Percentiles rank a stretch among this genome's conserved stretches.
phyloP scores from a whole-genome alignment of 148 eudicot species.

The Diospyros kaki region DNA sequence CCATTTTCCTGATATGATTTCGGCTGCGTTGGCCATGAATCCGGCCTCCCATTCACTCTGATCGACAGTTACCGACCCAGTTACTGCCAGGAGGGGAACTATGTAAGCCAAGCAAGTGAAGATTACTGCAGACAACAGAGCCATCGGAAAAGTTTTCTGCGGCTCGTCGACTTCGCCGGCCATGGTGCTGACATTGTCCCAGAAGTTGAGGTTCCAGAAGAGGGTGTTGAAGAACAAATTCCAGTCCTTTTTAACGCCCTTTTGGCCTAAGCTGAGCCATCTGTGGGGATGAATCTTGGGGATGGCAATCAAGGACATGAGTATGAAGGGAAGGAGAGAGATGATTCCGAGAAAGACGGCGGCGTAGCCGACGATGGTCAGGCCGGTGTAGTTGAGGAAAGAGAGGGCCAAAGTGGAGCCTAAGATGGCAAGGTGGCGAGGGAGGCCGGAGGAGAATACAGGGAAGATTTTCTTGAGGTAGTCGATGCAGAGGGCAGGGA shows the following conservation, averaged over 20 bases:
- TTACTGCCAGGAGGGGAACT: slow-evolving; percentile 36
- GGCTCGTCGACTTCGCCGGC: slow-evolving; percentile 43
- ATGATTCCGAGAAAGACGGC: slow-evolving; percentile 24
- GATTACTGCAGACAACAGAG: slow-evolving; percentile 23
- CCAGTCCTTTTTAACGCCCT: slow-evolving; percentile 34
- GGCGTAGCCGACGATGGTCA: slow-evolving; percentile 29
- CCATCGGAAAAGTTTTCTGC: slow-evolving; percentile 24
- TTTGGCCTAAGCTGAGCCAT: slow-evolving; percentile 29
- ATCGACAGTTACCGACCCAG: slow-evolving; percentile 25
- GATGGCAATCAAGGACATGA: slow-evolving; percentile 33
- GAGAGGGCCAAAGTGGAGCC: slow-evolving; percentile 19
- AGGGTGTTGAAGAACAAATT: slow-evolving; percentile 31
- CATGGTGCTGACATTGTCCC: slow-evolving; percentile 41
- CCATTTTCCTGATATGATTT: slow-evolving; percentile 32
- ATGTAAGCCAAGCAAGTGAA: slow-evolving; percentile 35
- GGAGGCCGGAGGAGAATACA: slow-evolving; percentile 25
- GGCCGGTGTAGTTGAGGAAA: slow-evolving; percentile 28
- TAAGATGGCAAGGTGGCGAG: slow-evolving; percentile 17
- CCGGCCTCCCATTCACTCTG: slow-evolving; percentile 31
- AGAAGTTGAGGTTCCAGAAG: slow-evolving; percentile 40
- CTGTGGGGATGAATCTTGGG: slow-evolving; percentile 27
- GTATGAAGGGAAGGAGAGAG: slow-evolving; percentile 25
- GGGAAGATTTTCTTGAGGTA: slow-evolving; percentile 30
- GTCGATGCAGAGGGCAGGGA: slow-evolving; percentile 27
- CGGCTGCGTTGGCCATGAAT: slow-evolving; percentile 30